phyloP scores from a whole-genome alignment of 768 basidiomycete species.

The Leccinum disarticulatum region DNA sequence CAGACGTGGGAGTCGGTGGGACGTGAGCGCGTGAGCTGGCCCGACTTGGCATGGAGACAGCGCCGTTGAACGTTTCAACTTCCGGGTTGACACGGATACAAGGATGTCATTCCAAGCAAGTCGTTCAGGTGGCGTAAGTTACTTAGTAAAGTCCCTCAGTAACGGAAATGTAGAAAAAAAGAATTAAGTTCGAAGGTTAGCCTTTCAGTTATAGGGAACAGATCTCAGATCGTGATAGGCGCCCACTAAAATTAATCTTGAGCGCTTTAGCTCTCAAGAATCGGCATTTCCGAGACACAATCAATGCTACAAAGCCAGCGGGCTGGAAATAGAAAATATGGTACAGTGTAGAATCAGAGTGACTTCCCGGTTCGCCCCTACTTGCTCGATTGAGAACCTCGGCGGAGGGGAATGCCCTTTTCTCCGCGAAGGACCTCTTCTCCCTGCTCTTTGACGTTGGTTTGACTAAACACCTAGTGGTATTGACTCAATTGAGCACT shows the following conservation, averaged over 20 bases:
- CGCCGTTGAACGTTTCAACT: background rate
- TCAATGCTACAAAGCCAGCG: conserved; percentile 3
- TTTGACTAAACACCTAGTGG: conserved; percentile 30
- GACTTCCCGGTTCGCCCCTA: background rate
- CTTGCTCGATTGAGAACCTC: conserved; percentile 25
- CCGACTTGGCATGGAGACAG: background rate
- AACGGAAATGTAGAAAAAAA: conserved; percentile 3
- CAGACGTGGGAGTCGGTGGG: background rate
- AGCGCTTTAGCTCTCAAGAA: background rate
- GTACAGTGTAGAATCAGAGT: background rate
- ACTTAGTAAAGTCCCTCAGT: background rate
- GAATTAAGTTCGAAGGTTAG: conserved; percentile 20
- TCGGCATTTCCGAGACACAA: background rate
- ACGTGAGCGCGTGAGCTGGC: background rate
- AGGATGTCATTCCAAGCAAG: background rate
- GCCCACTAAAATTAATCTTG: background rate
- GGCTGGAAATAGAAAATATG: background rate
- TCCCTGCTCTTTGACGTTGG: conserved; percentile 52
- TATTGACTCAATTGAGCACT: background rate
- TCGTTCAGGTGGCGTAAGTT: background rate
- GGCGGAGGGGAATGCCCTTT: conserved; percentile 34
- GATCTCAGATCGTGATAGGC: conserved; percentile 23
- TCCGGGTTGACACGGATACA: background rate
- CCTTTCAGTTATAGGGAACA: conserved; percentile 8
- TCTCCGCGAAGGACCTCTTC: conserved; percentile 53